Evolutionary conservation across 164 flowering plant genomes (phyloP), one percentile per base, ranked within the genome.

Genomic region (Brasenia schreberi): DNA sequence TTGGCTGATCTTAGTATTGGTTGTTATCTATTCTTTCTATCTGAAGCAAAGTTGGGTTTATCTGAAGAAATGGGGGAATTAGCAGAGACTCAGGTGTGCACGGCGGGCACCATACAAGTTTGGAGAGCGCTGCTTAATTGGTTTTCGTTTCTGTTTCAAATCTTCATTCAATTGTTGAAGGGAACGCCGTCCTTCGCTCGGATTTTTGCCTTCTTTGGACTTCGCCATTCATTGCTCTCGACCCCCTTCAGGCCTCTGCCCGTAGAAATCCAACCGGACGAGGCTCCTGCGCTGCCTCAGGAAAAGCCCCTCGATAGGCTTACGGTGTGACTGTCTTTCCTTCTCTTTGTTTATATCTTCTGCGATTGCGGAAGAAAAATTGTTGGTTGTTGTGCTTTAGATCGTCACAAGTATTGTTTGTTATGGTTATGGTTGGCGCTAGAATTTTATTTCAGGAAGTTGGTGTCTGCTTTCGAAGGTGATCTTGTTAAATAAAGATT

Each of bases 81-180:
- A 5, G 56, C 56, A 14, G 56, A 49, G 56, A 14, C 56, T 9
- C 56, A 49, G 56, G 56, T 49, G 10, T 49, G 56, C 56, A 49
- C 56, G 14, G 16, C 56, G 9, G 56, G 56, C 4, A 49, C 56
- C 44, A 58, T 77, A 45, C 86, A 84, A 66, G 73, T 82, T 27
- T 87, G 94, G 96, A 70, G 77, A 62, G 69, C 85, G 6, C 72
- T 91, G 19, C 33, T 86, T 60, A 91, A 78, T 74, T 91, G 96
- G 92, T 42, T 91, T 5, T 79, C 81, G 3, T 85, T 86, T 72
- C 80, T 87, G 78, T 83, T 80, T 68, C 90, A 86, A 81, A 86
- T 89, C 82, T 84, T 89, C 70, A 39, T 80, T 19, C 88, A 82
- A 83, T 81, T 89, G 83, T 81, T 80, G 5, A 65, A 73, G 67